Evolutionary conservation across 805 yeast species (phyloP).

Genomic region (Nakazawaea ernobii): DNA sequence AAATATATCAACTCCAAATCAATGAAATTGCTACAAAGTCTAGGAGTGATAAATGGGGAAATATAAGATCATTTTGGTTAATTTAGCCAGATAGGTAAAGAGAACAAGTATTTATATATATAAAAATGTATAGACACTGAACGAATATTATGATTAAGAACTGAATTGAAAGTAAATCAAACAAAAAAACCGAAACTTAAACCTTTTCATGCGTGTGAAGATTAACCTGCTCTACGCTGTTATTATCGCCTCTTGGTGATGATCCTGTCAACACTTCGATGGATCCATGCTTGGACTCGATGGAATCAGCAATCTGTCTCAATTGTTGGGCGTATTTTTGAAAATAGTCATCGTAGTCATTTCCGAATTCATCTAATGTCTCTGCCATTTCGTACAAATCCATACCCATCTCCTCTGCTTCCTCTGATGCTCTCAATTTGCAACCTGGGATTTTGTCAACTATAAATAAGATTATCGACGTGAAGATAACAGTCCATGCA

Average conservation of each 20-base stretch:
- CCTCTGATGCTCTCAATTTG: conserved; percentile 36
- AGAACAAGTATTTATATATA: neutral
- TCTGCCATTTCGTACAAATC: conserved; percentile 49
- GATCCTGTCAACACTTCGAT: conserved; percentile 8
- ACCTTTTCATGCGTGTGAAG: conserved; percentile 2
- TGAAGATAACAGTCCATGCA: conserved; percentile 40
- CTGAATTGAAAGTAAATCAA: neutral
- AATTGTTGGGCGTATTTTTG: conserved; percentile 17
- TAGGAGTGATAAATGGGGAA: neutral
- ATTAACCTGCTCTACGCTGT: conserved; percentile 2
- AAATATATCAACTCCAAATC: conserved; percentile 1
- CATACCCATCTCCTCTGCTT: conserved; percentile 46
- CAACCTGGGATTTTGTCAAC: conserved; percentile 49
- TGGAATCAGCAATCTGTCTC: conserved; percentile 16
- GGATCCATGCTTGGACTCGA: conserved; percentile 14
- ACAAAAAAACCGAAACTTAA: neutral
- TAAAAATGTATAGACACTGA: neutral
- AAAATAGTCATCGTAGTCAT: conserved; percentile 25
- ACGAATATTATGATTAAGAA: neutral
- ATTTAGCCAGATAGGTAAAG: no score
- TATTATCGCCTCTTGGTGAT: neutral
- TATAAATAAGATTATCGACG: conserved; percentile 36
- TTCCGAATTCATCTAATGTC: conserved; percentile 29
- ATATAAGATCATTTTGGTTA: no score
- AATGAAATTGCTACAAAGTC: neutral